Conservation (phyloP, 1,284 basidiomycete species). For the Boletus hoseneyae region DNA sequence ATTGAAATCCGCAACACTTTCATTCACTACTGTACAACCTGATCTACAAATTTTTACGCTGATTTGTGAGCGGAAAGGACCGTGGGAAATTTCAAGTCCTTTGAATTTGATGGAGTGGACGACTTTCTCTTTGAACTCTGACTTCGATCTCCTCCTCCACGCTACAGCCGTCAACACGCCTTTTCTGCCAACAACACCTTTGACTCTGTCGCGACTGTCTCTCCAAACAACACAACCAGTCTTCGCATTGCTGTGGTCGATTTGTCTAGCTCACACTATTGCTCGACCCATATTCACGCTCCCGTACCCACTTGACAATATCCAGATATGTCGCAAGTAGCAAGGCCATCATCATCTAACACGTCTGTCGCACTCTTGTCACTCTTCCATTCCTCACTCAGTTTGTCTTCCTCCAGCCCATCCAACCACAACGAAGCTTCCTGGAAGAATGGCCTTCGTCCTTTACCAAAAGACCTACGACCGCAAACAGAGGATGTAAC, state of each 20-base stretch:
- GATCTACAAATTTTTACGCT: too few relatives aligned
- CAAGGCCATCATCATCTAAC: slow-evolving; percentile 42
- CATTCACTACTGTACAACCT: too few relatives aligned
- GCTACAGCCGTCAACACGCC: slow-evolving; percentile 10
- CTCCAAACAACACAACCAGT: slow-evolving; percentile 10
- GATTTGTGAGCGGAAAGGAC: slow-evolving; percentile 6
- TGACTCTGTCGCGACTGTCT: slow-evolving; percentile 13
- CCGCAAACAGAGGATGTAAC: slow-evolving; percentile 96
- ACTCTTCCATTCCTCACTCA: slow-evolving; percentile 7
- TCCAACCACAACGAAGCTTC: slow-evolving; percentile 33
- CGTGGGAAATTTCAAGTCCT: slow-evolving; percentile 24
- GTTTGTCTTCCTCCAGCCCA: slow-evolving; percentile 16
- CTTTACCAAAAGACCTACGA: slow-evolving; percentile 87
- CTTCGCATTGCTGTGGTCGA: slow-evolving; percentile 20
- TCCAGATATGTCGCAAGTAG: slow-evolving; percentile 38
- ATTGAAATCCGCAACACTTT: too few relatives aligned
- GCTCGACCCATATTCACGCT: slow-evolving; percentile 17
- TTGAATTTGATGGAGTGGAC: slow-evolving; percentile 29
- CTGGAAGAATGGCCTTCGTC: slow-evolving; percentile 78
- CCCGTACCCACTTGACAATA: slow-evolving; percentile 8
- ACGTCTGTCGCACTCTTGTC: slow-evolving; percentile 31
- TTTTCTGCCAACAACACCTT: slow-evolving; percentile 12
- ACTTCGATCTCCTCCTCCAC: slow-evolving; percentile 26
- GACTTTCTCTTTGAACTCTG: slow-evolving; percentile 28
- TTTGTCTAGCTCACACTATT: slow-evolving; percentile 15